A percentile compares a stretch with the other conserved stretches of the same genome.
These are phyloP conservation scores for Gypsophila paniculata DNA, from an alignment of 179 eudicot species.

Conservation along the genomic window DNA sequence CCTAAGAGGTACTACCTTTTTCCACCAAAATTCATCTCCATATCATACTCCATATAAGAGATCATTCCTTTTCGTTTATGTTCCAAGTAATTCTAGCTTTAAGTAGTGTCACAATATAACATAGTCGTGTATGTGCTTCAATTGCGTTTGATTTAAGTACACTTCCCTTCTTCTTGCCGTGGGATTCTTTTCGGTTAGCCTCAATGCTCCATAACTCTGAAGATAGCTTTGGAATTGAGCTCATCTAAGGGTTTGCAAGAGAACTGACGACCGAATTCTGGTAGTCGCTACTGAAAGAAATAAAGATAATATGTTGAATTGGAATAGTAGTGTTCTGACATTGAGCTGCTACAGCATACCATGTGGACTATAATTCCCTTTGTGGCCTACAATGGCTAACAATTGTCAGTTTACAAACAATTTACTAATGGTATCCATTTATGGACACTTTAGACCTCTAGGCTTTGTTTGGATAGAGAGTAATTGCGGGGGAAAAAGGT, in stretches of 20 bases:
- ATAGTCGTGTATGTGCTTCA: not conserved
- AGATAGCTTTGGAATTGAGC: too few species aligned
- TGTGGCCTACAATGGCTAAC: not conserved
- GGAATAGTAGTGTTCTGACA: not conserved
- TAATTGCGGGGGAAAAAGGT: not conserved
- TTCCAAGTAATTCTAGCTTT: not conserved
- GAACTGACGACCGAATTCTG: not conserved
- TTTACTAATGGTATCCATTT: not conserved
- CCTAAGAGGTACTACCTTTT: slow-evolving; percentile 50
- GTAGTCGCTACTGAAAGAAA: not conserved
- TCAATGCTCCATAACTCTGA: not conserved
- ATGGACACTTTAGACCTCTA: not conserved
- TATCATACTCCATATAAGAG: too few species aligned
- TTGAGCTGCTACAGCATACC: not conserved
- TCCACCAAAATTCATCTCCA: not conserved
- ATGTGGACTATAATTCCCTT: not conserved
- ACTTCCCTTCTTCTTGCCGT: not conserved
- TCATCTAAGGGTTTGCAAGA: not conserved
- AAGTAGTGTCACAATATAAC: not conserved
- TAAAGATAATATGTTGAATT: not conserved
- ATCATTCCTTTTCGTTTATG: too few species aligned
- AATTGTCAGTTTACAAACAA: not conserved
- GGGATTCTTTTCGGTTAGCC: not conserved
- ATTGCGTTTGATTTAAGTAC: not conserved
- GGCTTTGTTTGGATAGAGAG: not conserved